A percentile compares a stretch with the other conserved stretches of the same genome.
Evolutionary conservation across 2,329 filamentous ascomycete genomes (phyloP).

Genomic region (Neospermospora avenae): DNA sequence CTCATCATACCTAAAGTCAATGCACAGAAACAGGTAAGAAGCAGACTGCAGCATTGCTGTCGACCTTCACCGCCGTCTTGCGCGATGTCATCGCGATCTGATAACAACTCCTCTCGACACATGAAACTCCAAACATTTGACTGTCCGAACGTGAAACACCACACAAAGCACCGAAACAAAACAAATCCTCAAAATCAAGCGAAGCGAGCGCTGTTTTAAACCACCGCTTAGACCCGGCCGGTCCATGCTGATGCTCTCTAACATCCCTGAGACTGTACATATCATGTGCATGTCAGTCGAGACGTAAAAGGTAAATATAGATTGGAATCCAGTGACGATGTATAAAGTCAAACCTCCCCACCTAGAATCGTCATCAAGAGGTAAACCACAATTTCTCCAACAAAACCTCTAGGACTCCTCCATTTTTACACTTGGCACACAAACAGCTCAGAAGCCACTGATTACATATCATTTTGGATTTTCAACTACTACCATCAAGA

Average conservation of each 20-base stretch:
- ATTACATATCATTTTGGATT: background rate
- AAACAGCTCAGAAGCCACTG: background rate
- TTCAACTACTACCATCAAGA: background rate
- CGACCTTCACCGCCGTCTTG: too few species aligned
- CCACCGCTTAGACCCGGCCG: background rate
- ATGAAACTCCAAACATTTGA: background rate
- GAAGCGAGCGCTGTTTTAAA: background rate
- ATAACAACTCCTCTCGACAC: too few species aligned
- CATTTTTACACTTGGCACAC: too few species aligned
- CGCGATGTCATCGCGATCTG: too few species aligned
- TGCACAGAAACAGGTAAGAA: too few species aligned
- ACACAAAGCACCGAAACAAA: background rate
- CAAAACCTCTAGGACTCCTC: too few species aligned
- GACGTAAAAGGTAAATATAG: background rate
- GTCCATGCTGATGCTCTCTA: background rate
- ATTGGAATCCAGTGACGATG: too few species aligned
- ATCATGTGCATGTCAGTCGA: background rate
- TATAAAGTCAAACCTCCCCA: too few species aligned
- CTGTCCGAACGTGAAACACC: background rate
- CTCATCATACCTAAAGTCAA: too few species aligned
- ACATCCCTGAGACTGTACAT: background rate
- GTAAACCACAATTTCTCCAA: too few species aligned
- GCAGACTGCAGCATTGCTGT: too few species aligned
- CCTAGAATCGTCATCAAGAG: too few species aligned
- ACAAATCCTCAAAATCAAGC: background rate